Evolutionary conservation across 2,329 filamentous ascomycete genomes (phyloP), one percentile per base, ranked within the genome.

Genomic region (Colletotrichum falcatum): DNA sequence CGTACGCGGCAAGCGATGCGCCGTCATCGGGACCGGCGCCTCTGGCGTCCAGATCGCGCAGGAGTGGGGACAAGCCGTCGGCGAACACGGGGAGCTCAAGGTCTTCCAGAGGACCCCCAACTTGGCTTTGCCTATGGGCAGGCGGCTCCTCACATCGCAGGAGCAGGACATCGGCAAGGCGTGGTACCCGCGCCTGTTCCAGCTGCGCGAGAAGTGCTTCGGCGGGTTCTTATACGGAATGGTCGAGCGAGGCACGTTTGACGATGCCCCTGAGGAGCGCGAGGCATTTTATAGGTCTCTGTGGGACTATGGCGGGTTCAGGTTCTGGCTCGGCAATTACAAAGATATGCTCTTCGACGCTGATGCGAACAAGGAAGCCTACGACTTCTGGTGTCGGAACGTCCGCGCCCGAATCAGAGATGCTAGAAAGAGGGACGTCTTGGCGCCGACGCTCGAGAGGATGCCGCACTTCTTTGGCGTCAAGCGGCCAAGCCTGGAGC

Each of bases 31-130:
- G 16, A 91, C 89, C 0, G 90, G 90, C 1, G 87, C 89, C 0
- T 88, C 88, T 0, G 90, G 90, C 1, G 86, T 92, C 1, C 90
- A 92, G 74, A 86, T 91, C 53, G 84, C 86, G 0, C 90, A 92
- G 73, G 89, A 88, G 63, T 87, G 86, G 78, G 87, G 85, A 2
- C 46, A 60, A 28, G 37, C 51, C 7, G 69, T 71, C 20, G 86
- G 86, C 2, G 76, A 83, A 16, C 88, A 85, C 0, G 83, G 81
- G 7, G 78, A 85, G 1, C 73, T 92, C 30, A 84, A 80, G 3
- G 87, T 92, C 44, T 91, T 92, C 77, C 89, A 92, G 74, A 85
- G 91, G 14, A 92, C 89, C 1, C 90, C 91, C 0, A 92, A 92
- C 69, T 80, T 91, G 8, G 88, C 88, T 0, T 74, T 92, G 0